A percentile compares a stretch with the other conserved stretches of the same genome.
Conservation (phyloP, 2,329 filamentous ascomycete genomes). For the Cladosporium austrohemisphaericum region DNA sequence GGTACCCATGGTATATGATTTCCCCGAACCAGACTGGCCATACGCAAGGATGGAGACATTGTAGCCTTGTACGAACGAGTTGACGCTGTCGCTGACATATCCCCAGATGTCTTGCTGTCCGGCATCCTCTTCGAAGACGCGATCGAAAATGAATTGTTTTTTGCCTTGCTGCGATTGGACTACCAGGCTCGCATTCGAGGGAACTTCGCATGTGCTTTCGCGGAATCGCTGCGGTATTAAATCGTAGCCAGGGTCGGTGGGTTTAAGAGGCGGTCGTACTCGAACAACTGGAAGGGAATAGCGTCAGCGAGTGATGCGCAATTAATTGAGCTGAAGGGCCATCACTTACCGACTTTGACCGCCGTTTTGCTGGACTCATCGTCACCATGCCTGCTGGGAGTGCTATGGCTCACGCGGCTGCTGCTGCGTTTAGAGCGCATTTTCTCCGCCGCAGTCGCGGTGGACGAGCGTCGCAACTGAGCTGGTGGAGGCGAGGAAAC, state of each 20-base stretch:
- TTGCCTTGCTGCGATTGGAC: conserved; percentile 89
- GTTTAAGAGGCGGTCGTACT: conserved; percentile 78
- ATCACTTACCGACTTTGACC: conserved; percentile 77
- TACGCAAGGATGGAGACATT: conserved; percentile 98
- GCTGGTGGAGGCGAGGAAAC: conserved; percentile 1
- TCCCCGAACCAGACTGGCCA: conserved; percentile 94
- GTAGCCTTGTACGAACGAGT: conserved; percentile 89
- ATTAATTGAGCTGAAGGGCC: not conserved
- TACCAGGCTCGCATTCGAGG: conserved; percentile 75
- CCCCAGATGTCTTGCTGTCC: conserved; percentile 90
- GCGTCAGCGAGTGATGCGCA: conserved; percentile 15
- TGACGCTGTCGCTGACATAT: conserved; percentile 85
- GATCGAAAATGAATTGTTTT: conserved; percentile 95
- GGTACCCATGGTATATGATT: conserved; percentile 98
- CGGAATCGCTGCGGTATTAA: conserved; percentile 95
- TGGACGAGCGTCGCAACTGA: conserved; percentile 1
- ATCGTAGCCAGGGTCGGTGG: conserved; percentile 86
- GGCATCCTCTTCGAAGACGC: conserved; percentile 81
- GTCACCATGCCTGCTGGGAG: conserved; percentile 71
- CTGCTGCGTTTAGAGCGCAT: conserved; percentile 50
- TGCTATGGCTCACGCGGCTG: conserved; percentile 77
- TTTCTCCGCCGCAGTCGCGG: conserved; percentile 9
- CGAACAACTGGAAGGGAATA: conserved; percentile 66
- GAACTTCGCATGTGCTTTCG: conserved; percentile 85
- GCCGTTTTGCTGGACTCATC: conserved; percentile 77